Base-by-base conservation (phyloP, 2,329 filamentous ascomycete species). In the Trichoderma asperellum region DNA sequence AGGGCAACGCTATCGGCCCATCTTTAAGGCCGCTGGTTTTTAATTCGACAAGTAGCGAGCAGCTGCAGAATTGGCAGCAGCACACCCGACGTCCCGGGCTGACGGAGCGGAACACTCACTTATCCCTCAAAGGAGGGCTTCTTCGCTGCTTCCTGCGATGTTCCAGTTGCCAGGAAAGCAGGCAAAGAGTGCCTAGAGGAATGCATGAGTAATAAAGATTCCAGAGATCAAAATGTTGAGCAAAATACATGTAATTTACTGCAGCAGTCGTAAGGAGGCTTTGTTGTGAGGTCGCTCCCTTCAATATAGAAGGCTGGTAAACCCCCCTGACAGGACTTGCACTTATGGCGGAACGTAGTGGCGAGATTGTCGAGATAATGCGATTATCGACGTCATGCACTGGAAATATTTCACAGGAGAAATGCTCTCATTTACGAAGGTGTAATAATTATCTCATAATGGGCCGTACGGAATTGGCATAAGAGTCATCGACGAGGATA, bases 371-470 rank as follows among this genome's bases (percentile, higher is more conserved):
- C 11, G 12, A 56, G 35, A 47, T 37, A 2, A 18, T 34, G n/a
- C 16, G 34, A 24, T 14, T 29, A 14, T 29, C 27, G 24, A 37
- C 2, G n/a, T 14, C 32, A 29, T 21, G 24, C 11, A 27, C 3
- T 12, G 32, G 27, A 29, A 21, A 7, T 37, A 49, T 18, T 64
- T 34, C 34, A n/a, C 10, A n/a, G 21, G n/a, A 35, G 11, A 29
- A 40, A 64, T 40, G 61, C 21, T 34, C 12, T 40, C 11, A 10
- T 40, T 63, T 63, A 55, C 49, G 34, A 14, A 32, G 61, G n/a
- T 64, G 61, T 47, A 55, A 64, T 29, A 53, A 63, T 63, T 64
- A 49, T 64, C 61, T 64, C 61, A 64, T 55, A 64, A 55, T 64
- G 47, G 24, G 16, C 12, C 37, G 14, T 49, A 55, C 47, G 24